Base-by-base conservation (phyloP, 192 early-diverging fungal species). In the Dispira parvispora region DNA sequence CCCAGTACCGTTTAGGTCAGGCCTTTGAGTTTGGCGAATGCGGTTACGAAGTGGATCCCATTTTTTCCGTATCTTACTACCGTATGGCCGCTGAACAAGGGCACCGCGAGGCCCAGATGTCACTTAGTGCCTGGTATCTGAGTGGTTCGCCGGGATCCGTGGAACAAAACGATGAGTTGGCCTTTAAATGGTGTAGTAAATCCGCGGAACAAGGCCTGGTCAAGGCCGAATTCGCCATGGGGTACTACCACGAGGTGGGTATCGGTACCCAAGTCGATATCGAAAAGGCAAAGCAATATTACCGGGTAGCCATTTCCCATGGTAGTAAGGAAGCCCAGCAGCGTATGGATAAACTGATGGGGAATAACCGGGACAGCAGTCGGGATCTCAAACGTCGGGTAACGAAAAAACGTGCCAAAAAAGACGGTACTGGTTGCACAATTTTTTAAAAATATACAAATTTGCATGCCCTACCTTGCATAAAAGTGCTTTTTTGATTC, bases 181-280 rank as follows among this genome's bases (percentile, higher is more conserved):
- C 91, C 2, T 85, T 86, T 65, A 79, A 86, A 62, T 91, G 91
- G 83, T 88, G 86, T 57, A 74, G 74, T 44, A 77, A 78, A n/a
- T 87, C 92, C 5, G 92, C 94, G 46, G 80, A 84, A 45, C 80
- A 83, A 67, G 84, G 84, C 8, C 67, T 87, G 23, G 80, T 84
- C 13, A 79, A 84, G 56, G 94, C 94, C 8, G 83, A 93, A 78
- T 92, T 83, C 65, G 88, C 87, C 8, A 78, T 97, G 78, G 94
- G 94, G 46, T 94, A 92, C 71, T 92, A 88, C 74, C 76, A 83
- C 66, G 88, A 92, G 64, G 77, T 79, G 62, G 90, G 90, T 44
- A 79, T 92, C 64, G 82, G 85, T 42, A 70, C 75, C 47, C 72
- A 69, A 25, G 63, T 52, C 6, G 72, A 88, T 75, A 45, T 69